These are phyloP conservation scores for Keithomyces neogunnii DNA, from an alignment of 2,329 filamentous ascomycete species.

Conservation along the genomic window DNA sequence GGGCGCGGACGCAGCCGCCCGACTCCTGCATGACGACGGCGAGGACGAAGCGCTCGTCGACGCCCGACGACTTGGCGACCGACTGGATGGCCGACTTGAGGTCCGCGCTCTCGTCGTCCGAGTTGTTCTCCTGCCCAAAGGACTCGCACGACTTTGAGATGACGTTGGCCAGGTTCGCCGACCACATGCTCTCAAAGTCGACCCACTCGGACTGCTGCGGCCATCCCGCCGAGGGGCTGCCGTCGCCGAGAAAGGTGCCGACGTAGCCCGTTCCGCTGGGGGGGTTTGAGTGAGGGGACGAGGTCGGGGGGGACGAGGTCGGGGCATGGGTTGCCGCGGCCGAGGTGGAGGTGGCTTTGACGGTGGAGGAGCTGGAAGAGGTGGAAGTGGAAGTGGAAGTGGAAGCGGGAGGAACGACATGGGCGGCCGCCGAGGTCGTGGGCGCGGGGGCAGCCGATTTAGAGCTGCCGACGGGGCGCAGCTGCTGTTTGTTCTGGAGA, in stretches of 20 bases:
- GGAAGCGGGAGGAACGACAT: too few species aligned
- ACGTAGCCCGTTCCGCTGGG: neutral
- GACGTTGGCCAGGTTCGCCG: constrained; percentile 10
- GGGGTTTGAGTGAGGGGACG: neutral
- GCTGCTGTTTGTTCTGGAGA: too few species aligned
- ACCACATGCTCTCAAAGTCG: constrained; percentile 19
- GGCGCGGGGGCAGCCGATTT: too few species aligned
- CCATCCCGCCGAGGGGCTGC: constrained; percentile 16
- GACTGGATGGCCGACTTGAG: constrained; percentile 24
- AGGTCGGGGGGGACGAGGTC: too few species aligned
- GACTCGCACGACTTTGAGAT: constrained; percentile 9
- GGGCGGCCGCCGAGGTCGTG: too few species aligned
- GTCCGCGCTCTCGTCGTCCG: neutral
- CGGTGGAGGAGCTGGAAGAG: too few species aligned
- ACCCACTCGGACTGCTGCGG: constrained; percentile 19
- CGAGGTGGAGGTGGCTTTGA: too few species aligned
- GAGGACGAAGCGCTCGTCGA: constrained; percentile 34
- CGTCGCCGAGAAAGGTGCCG: constrained; percentile 1
- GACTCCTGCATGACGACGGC: constrained; percentile 35
- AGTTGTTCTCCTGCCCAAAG: constrained; percentile 11
- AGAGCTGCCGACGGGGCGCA: too few species aligned
- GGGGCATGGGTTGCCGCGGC: neutral
- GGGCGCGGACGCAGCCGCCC: constrained; percentile 33
- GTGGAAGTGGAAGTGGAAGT: too few species aligned
- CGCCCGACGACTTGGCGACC: constrained; percentile 16